A percentile compares a stretch with the other conserved stretches of the same genome.
Conservation (phyloP, 2,329 filamentous ascomycete species). For the Neofusicoccum laricinum region DNA sequence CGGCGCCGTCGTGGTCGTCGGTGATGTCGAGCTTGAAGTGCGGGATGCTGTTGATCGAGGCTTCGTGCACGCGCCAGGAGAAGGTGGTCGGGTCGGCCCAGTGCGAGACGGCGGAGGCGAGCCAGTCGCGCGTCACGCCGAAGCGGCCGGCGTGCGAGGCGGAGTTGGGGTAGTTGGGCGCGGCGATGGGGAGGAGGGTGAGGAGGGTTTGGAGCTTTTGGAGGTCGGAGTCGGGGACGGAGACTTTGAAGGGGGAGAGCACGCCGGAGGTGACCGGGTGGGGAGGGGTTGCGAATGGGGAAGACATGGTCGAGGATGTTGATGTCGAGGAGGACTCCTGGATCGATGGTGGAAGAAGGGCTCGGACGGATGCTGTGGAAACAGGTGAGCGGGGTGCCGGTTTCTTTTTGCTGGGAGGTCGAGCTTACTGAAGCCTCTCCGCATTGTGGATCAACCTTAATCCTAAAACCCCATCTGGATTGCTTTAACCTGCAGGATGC, state of each 20-base stretch:
- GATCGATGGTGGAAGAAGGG: too few relatives aligned
- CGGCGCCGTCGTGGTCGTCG: slow-evolving; percentile 23
- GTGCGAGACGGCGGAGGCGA: slow-evolving; percentile 32
- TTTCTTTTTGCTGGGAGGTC: too few relatives aligned
- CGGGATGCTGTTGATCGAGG: slow-evolving; percentile 51
- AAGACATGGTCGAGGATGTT: background rate
- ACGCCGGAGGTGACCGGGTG: background rate
- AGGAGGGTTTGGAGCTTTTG: slow-evolving; percentile 35
- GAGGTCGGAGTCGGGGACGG: slow-evolving; percentile 29
- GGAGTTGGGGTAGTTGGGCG: slow-evolving; percentile 26
- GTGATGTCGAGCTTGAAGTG: slow-evolving; percentile 50
- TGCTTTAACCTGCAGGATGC: too few relatives aligned
- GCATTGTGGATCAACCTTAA: too few relatives aligned
- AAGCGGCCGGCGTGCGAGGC: slow-evolving; percentile 24
- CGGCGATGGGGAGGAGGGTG: slow-evolving; percentile 30
- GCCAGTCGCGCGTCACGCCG: slow-evolving; percentile 33
- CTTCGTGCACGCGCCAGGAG: slow-evolving; percentile 25
- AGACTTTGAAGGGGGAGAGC: slow-evolving; percentile 26
- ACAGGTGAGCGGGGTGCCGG: too few relatives aligned
- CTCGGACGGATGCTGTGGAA: too few relatives aligned
- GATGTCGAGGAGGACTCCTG: too few relatives aligned
- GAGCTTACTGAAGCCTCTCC: too few relatives aligned
- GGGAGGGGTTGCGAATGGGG: background rate
- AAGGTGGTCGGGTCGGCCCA: slow-evolving; percentile 22
- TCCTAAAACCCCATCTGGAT: too few relatives aligned